phyloP scores from a whole-genome alignment of 768 basidiomycete genomes.

The Amanita muscaria region DNA sequence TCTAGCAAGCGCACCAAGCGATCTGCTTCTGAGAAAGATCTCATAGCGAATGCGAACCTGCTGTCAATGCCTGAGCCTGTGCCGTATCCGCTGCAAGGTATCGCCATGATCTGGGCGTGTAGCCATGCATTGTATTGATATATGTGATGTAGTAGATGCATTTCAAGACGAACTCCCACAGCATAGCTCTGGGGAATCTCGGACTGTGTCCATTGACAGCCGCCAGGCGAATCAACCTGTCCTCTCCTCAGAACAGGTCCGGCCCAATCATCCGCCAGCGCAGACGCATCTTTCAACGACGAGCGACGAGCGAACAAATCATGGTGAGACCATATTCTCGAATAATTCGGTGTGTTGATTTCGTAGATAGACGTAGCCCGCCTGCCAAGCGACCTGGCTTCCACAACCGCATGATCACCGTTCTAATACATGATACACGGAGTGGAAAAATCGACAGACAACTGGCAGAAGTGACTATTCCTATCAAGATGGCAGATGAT shows the following conservation, averaged over 20 bases:
- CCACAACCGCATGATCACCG: slow-evolving; percentile 43
- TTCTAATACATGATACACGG: slow-evolving; percentile 59
- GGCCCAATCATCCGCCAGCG: no score
- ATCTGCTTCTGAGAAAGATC: not conserved
- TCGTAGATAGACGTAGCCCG: not conserved
- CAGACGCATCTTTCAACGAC: not conserved
- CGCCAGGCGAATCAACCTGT: not conserved
- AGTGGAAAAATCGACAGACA: slow-evolving; percentile 44
- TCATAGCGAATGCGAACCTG: not conserved
- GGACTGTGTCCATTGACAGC: not conserved
- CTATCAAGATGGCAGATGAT: slow-evolving; percentile 39
- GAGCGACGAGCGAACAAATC: not conserved
- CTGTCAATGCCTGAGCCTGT: slow-evolving; percentile 4
- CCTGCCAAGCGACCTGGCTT: slow-evolving; percentile 4
- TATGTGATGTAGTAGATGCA: no score
- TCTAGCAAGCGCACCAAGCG: slow-evolving; percentile 1
- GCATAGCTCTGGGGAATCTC: not conserved
- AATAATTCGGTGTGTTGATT: not conserved
- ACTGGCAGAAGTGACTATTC: slow-evolving; percentile 58
- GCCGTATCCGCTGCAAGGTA: not conserved
- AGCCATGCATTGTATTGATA: not conserved
- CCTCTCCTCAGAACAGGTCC: no score
- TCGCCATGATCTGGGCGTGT: not conserved
- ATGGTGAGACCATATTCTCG: not conserved
- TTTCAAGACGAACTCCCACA: not conserved